phyloP scores from a whole-genome alignment of 73 alveolate species.

The Uronychia setigera region DNA sequence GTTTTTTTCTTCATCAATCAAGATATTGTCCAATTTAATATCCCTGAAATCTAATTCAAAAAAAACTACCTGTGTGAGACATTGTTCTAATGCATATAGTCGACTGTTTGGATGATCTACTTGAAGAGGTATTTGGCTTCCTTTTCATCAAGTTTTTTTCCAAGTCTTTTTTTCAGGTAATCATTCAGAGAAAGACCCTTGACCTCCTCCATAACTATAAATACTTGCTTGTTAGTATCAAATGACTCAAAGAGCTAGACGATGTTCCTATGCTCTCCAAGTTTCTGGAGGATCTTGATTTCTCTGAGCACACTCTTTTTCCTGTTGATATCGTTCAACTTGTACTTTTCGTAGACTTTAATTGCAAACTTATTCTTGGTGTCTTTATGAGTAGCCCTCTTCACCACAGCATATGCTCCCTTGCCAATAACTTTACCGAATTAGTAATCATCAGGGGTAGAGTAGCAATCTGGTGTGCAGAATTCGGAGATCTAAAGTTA shows the following conservation, averaged over 20 bases:
- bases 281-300: constrained; percentile 74
- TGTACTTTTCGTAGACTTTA: constrained; percentile 77
- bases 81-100: constrained; percentile 78
- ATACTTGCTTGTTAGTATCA: constrained; percentile 79
- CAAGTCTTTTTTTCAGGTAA: constrained; percentile 64
- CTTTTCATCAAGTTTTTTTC: constrained; percentile 69
- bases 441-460: constrained; percentile 66
- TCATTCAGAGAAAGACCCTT: constrained; percentile 82
- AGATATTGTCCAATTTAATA: constrained; percentile 86
- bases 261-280: constrained; percentile 87
- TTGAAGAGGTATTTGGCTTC: constrained; percentile 86
- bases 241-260: constrained; percentile 86
- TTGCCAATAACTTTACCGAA: constrained; percentile 79
- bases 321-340: constrained; percentile 66
- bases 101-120: constrained; percentile 78
- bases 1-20: constrained; percentile 70
- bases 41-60: constrained; percentile 35
- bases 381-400: constrained; percentile 77
- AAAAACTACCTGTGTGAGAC: constrained; percentile 76
- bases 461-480: constrained; percentile 30
- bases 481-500: constrained; percentile 7
- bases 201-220: constrained; percentile 81
- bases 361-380: constrained; percentile 71
- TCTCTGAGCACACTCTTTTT: constrained; percentile 78
- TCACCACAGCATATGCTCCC: constrained; percentile 94